Base-by-base conservation (phyloP, 768 basidiomycete species). In the Polyporus arcularius region DNA sequence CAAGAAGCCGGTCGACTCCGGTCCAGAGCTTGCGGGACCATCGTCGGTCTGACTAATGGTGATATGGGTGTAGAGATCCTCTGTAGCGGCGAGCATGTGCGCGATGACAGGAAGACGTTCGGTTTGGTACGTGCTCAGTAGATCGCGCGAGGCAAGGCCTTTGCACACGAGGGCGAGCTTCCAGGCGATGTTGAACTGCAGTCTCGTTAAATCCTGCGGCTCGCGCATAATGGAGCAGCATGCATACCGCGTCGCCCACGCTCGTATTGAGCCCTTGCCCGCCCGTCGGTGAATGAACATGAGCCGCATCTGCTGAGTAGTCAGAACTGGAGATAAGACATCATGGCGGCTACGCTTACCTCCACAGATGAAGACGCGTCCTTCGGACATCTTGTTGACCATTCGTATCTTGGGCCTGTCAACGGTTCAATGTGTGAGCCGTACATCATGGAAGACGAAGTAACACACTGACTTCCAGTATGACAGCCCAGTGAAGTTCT, bases 331-430 rank as follows among this genome's bases (percentile, higher is more conserved):
- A 11, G 30, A 5, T 46, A 1, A 7, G 5, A 18, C n/a, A 10
- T 46, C 15, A 26, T n/a, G 48, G 52, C 35, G 67, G 8, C 4
- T 12, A 11, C 14, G 40, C 72, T 3, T 50, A 80, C 83, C 84
- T 65, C 83, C 83, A 30, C 70, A 77, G 7, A 66, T 51, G 60
- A 82, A 83, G 11, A 78, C 79, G n/a, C 80, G 72, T 1, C 80
- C 80, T 4, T 65, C 58, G 16, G 71, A 64, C 62, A 83, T 78
- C 21, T 67, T 73, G 45, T 82, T 65, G 0, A 76, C 78, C 79
- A 82, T 80, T 10, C 83, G 74, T 31, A 83, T 75, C 65, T 82
- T 82, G 1, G 81, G 76, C 31, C 82, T 79, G 21, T 30, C 26
- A 10, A 9, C 9, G 26, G 5, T 4, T 10, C 41, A 42, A n/a